Conservation (phyloP, 371 early-diverging fungal species). For the Mortierella sp. region DNA sequence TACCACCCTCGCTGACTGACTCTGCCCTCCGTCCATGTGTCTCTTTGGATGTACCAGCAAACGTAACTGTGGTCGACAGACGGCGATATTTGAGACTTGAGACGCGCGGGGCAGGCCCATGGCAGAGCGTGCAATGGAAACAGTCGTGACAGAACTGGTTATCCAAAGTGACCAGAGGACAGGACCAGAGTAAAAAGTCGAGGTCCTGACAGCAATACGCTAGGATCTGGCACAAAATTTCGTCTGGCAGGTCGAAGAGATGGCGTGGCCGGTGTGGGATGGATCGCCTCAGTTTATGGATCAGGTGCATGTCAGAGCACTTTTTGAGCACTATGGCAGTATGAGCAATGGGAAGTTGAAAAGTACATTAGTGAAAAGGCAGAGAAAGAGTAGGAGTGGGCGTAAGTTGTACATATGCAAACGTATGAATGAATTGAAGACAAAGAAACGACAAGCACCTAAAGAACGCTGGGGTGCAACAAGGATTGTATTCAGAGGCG, state of each 20-base stretch:
- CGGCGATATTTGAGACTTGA: neutral
- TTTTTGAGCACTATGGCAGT: neutral
- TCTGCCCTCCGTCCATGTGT: neutral
- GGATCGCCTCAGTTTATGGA: constrained; percentile 39
- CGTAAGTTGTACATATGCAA: neutral
- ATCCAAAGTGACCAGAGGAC: constrained; percentile 37
- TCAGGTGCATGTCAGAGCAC: constrained; percentile 22
- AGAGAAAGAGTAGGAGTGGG: neutral
- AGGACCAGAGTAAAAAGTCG: constrained; percentile 52
- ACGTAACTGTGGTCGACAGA: neutral
- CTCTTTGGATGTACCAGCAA: neutral
- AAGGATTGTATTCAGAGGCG: neutral
- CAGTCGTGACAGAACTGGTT: constrained; percentile 53
- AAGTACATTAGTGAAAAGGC: neutral
- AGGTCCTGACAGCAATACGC: constrained; percentile 54
- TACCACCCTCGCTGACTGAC: neutral
- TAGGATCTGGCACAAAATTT: constrained; percentile 45
- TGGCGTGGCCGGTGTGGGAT: constrained; percentile 42
- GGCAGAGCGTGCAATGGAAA: constrained; percentile 46
- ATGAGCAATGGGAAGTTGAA: neutral
- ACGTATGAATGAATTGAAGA: neutral
- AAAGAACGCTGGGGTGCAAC: neutral
- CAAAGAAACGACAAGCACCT: neutral
- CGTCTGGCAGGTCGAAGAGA: constrained; percentile 46
- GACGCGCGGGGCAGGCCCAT: constrained; percentile 19